A percentile compares a stretch with the other conserved stretches of the same genome.
Evolutionary conservation across 2,329 filamentous ascomycete species (phyloP).

Genomic region (Ophiostoma sp.): DNA sequence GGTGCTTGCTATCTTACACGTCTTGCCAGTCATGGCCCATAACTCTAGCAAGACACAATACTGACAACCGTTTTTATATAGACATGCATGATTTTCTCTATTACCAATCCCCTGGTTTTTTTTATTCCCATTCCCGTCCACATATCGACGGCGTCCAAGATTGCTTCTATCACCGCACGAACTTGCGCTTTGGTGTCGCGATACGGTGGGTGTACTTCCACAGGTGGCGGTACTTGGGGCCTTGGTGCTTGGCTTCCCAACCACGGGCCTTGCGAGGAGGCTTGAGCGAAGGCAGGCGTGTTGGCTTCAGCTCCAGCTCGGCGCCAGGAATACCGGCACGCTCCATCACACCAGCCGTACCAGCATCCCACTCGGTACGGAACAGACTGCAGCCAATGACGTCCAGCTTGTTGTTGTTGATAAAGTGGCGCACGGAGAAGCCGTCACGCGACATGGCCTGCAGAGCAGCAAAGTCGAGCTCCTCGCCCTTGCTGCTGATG

Average conservation of each 20-base stretch:
- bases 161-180: conserved; percentile 25
- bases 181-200: conserved; percentile 30
- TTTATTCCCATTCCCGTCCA: not conserved
- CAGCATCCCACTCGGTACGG: conserved; percentile 83
- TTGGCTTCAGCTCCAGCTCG: conserved; percentile 78
- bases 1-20: conserved; percentile 21
- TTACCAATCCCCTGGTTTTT: not conserved
- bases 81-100: conserved; percentile 12
- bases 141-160: not conserved
- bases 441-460: conserved; percentile 49
- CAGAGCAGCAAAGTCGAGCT: conserved; percentile 50
- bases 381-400: conserved; percentile 84
- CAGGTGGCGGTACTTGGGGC: conserved; percentile 58
- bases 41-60: conserved; percentile 6
- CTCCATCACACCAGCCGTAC: conserved; percentile 80
- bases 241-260: conserved; percentile 61
- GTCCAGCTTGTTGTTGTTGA: conserved; percentile 60
- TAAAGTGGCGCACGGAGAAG: conserved; percentile 71
- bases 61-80: conserved; percentile 10
- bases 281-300: conserved; percentile 66
- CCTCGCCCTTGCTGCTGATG: not conserved
- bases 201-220: conserved; percentile 62
- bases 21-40: conserved; percentile 6
- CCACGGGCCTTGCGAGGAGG: conserved; percentile 54
- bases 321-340: conserved; percentile 67